Conservation (phyloP, 176 grass and related monocot species). For the Hsuehochloa calcarea region DNA sequence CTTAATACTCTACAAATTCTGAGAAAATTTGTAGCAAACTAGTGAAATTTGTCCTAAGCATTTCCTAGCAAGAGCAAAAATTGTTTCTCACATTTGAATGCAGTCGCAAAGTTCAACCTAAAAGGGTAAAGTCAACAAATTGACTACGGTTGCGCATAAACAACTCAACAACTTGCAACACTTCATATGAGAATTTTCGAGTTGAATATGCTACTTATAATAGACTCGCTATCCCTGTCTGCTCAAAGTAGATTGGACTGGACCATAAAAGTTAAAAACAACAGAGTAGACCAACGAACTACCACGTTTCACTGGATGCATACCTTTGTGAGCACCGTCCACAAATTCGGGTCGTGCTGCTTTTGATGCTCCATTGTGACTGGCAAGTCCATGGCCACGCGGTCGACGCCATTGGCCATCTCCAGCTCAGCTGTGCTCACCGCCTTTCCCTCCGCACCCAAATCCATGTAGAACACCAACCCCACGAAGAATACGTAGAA, state of each 20-base stretch:
- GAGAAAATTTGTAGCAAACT: too few species aligned
- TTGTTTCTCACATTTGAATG: not conserved
- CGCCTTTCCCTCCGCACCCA: slow-evolving; percentile 40
- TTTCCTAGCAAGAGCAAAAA: not conserved
- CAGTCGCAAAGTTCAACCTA: not conserved
- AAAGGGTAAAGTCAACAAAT: slow-evolving; percentile 16
- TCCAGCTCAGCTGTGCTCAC: slow-evolving; percentile 30
- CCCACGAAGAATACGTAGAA: slow-evolving; percentile 90
- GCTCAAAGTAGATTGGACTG: not conserved
- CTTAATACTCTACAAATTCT: too few species aligned
- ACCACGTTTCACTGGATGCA: not conserved
- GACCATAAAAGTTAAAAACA: not conserved
- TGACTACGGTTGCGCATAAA: slow-evolving; percentile 2
- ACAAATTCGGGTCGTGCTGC: not conserved
- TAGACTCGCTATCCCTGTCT: not conserved
- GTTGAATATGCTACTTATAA: not conserved
- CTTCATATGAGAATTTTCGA: not conserved
- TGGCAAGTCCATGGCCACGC: slow-evolving; percentile 24
- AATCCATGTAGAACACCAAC: slow-evolving; percentile 86
- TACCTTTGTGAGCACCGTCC: slow-evolving; percentile 58
- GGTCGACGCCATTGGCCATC: slow-evolving; percentile 32
- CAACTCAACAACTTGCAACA: not conserved
- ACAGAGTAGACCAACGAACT: not conserved
- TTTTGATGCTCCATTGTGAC: slow-evolving; percentile 22
- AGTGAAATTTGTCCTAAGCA: not conserved